phyloP scores from a whole-genome alignment of 352 stramenopile species.

The Phytopythium mirpurense region DNA sequence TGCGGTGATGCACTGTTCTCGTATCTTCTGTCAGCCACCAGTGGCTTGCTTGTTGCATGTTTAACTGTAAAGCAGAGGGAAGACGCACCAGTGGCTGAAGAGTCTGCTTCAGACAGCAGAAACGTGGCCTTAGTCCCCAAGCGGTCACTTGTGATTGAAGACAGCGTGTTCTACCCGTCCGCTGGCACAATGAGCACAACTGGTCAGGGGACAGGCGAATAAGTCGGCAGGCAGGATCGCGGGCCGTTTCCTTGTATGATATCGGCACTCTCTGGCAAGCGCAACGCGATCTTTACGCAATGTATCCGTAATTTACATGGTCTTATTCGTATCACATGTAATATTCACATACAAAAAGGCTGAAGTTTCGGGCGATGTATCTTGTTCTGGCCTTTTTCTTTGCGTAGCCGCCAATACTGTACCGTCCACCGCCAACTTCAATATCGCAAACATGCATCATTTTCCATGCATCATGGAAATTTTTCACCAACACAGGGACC shows the following conservation, averaged over 20 bases:
- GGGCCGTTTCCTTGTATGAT: neutral
- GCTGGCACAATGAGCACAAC: too few species aligned
- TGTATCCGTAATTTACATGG: neutral
- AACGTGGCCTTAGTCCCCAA: too few species aligned
- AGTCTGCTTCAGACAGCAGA: too few species aligned
- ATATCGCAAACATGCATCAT: slow-evolving; percentile 1
- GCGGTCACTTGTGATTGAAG: too few species aligned
- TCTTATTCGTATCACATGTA: neutral
- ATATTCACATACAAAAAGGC: neutral
- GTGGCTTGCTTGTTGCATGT: neutral
- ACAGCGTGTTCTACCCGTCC: too few species aligned
- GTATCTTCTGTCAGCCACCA: neutral
- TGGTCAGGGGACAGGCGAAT: slow-evolving; percentile 1
- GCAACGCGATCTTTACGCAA: slow-evolving; percentile 5
- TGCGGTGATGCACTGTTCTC: slow-evolving; percentile 1
- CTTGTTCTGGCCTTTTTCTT: neutral
- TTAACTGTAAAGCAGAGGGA: neutral
- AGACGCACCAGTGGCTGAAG: slow-evolving; percentile 1
- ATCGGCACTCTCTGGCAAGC: neutral
- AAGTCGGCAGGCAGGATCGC: neutral
- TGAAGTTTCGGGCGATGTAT: neutral
- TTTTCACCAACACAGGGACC: too few species aligned
- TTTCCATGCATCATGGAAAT: neutral
- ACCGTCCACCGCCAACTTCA: slow-evolving; percentile 7
- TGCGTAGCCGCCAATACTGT: neutral